Conservation (phyloP, 2,329 filamentous ascomycete species). For the Paraconiothyrium sp. region DNA sequence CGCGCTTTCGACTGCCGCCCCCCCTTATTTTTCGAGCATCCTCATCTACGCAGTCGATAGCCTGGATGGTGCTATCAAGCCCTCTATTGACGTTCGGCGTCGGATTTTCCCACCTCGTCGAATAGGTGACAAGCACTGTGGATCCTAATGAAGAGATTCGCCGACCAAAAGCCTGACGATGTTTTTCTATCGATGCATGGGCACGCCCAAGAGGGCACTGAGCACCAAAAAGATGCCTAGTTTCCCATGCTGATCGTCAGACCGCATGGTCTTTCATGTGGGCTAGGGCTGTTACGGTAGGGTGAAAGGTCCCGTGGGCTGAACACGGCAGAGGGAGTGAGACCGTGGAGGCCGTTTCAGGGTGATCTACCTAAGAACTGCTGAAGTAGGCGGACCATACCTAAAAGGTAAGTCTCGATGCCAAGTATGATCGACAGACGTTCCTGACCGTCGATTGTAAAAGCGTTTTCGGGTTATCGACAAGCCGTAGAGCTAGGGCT, state of each 20-base stretch:
- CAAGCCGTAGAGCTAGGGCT: not conserved
- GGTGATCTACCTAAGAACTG: not conserved
- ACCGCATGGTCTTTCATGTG: conserved; percentile 12
- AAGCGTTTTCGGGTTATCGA: not conserved
- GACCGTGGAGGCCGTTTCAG: not conserved
- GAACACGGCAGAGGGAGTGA: not conserved
- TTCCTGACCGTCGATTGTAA: not conserved
- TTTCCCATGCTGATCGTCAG: conserved; percentile 26
- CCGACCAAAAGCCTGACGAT: conserved; percentile 19
- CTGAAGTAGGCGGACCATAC: not conserved
- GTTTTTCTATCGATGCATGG: conserved; percentile 6
- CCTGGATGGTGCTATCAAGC: conserved; percentile 32
- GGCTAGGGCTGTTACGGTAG: conserved; percentile 7
- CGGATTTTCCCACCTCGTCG: conserved; percentile 21
- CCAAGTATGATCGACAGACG: not conserved
- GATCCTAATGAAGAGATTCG: conserved; percentile 1
- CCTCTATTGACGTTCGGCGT: conserved; percentile 33
- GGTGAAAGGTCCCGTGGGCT: not conserved
- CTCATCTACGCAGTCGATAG: conserved; percentile 27
- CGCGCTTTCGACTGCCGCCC: conserved; percentile 6
- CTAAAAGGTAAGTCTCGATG: not conserved
- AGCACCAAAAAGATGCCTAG: conserved; percentile 13
- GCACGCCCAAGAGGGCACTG: conserved; percentile 18
- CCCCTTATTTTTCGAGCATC: conserved; percentile 20
- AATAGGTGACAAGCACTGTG: conserved; percentile 31